Conservation (phyloP, 495 filamentous ascomycete genomes). For the Annulohypoxylon moriforme region DNA sequence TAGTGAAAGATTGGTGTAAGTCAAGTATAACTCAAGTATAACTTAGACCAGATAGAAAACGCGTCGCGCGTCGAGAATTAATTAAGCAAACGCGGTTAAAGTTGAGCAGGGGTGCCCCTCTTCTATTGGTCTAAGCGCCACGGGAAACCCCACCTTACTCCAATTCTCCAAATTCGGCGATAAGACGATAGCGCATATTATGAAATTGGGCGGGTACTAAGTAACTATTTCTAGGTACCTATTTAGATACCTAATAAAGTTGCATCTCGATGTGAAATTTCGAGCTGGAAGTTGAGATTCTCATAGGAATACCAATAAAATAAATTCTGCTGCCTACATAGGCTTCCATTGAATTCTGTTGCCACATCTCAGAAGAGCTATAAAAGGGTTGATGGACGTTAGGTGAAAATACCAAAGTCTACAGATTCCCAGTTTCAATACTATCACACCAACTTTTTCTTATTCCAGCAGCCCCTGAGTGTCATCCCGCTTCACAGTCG, state of each 20-base stretch:
- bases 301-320: slow-evolving; percentile 15
- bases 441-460: background rate
- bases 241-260: background rate
- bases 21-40: background rate
- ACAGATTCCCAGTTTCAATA: background rate
- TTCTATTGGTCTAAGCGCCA: slow-evolving; percentile 2
- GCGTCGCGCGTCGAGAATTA: slow-evolving; percentile 39
- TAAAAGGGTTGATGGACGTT: background rate
- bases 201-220: background rate
- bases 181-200: slow-evolving; percentile 26
- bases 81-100: slow-evolving; percentile 20
- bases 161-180: slow-evolving; percentile 34
- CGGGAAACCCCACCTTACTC: slow-evolving; percentile 20
- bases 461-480: slow-evolving; percentile 20
- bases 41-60: slow-evolving; percentile 24
- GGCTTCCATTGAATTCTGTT: slow-evolving; percentile 20
- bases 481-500: background rate
- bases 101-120: slow-evolving; percentile 34
- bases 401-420: background rate
- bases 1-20: slow-evolving; percentile 15
- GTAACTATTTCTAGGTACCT: background rate
- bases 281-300: slow-evolving; percentile 6
- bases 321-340: slow-evolving; percentile 33
- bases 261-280: background rate
- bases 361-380: background rate